Evolutionary conservation across 257 asterid genomes (phyloP).

Genomic region (Leonotis leonurus): DNA sequence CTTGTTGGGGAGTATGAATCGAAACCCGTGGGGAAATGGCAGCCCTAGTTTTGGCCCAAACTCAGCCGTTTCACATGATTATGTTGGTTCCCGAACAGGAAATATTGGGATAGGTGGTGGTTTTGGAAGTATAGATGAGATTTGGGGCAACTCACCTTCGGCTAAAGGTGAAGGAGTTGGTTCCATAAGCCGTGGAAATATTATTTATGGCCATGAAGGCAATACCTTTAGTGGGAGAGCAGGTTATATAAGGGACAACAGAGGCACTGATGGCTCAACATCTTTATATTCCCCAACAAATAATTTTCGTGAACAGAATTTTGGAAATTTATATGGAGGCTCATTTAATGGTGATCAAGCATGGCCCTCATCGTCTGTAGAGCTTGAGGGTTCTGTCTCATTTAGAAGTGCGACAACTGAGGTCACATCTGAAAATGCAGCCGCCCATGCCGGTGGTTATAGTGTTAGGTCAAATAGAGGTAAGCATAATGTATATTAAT

Average conservation of each 20-base stretch:
- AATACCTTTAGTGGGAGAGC: constrained; percentile 33
- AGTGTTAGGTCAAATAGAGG: constrained; percentile 65
- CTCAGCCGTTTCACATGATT: constrained; percentile 28
- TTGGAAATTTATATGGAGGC: constrained; percentile 38
- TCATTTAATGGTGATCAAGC: constrained; percentile 36
- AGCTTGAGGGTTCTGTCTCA: constrained; percentile 35
- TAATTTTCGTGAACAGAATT: constrained; percentile 31
- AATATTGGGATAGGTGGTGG: constrained; percentile 30
- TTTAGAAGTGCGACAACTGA: constrained; percentile 34
- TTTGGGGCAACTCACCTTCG: constrained; percentile 55
- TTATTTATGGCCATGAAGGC: constrained; percentile 27
- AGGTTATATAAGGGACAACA: constrained; percentile 33
- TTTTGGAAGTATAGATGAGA: constrained; percentile 53
- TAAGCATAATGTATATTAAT: constrained; percentile 4
- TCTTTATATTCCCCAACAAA: constrained; percentile 28
- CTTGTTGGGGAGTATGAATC: constrained; percentile 28
- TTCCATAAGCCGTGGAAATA: constrained; percentile 29
- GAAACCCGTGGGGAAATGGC: constrained; percentile 48
- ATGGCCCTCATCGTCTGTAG: constrained; percentile 50
- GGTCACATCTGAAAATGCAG: constrained; percentile 38
- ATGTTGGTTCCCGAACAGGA: constrained; percentile 39
- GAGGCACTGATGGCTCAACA: constrained; percentile 25
- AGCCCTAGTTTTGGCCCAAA: constrained; percentile 26
- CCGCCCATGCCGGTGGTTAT: constrained; percentile 52
- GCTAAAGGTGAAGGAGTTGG: constrained; percentile 36